Percentiles rank a stretch among this genome's conserved stretches.
phyloP scores from a whole-genome alignment of 1,284 basidiomycete species.

The Papiliotrema flavescens region DNA sequence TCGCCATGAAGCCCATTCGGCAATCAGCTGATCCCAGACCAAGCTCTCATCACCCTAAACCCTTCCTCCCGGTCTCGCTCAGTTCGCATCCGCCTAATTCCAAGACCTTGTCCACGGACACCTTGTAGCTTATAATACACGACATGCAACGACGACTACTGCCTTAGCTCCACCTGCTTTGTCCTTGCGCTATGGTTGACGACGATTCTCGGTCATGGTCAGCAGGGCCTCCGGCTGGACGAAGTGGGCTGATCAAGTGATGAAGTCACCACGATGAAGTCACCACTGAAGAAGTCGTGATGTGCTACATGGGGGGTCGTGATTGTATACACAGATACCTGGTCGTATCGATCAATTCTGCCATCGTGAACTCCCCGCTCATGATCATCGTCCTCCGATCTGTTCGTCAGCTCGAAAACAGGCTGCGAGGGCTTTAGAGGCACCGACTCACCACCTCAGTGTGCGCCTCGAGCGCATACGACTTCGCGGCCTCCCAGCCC shows the following conservation, averaged over 20 bases:
- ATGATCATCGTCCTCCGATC: not conserved
- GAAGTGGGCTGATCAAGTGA: too few species aligned
- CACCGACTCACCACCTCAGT: conserved; percentile 5
- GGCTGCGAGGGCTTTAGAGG: not conserved
- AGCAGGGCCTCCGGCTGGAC: too few species aligned
- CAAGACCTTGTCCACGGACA: not conserved
- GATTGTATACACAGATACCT: too few species aligned
- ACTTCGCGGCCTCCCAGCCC: conserved; percentile 9
- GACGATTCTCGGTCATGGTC: too few species aligned
- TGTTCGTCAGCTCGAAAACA: not conserved
- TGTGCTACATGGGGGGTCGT: too few species aligned
- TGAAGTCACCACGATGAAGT: too few species aligned
- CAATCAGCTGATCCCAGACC: not conserved
- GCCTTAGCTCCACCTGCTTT: not conserved
- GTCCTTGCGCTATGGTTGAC: too few species aligned
- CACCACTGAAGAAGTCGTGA: too few species aligned
- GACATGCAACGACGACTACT: conserved; percentile 23
- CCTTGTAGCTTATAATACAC: conserved; percentile 22
- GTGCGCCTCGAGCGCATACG: conserved; percentile 11
- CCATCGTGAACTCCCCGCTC: too few species aligned
- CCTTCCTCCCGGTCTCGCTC: not conserved
- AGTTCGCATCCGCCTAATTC: not conserved
- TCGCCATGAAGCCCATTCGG: not conserved
- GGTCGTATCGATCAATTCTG: too few species aligned
- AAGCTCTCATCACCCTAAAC: conserved; percentile 1